Evolutionary conservation across 176 grass and related monocot genomes (phyloP).

Genomic region (Musa acuminata): DNA sequence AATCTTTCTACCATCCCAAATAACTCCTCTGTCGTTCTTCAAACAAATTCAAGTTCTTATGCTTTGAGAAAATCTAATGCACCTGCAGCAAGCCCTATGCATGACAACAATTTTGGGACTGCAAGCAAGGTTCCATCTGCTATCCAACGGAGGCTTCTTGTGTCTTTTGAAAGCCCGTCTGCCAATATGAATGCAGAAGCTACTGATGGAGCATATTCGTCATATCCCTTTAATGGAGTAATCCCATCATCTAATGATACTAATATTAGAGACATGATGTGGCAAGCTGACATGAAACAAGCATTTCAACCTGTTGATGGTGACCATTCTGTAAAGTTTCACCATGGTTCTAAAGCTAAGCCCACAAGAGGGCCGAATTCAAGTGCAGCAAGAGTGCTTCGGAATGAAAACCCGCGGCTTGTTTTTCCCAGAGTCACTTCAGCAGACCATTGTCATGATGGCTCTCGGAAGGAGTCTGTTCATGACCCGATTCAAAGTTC

Average conservation of each 20-base stretch:
- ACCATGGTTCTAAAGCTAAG: constrained; percentile 26
- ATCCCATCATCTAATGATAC: constrained; percentile 28
- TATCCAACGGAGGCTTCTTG: constrained; percentile 31
- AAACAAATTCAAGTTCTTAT: constrained; percentile 27
- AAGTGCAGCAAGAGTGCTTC: constrained; percentile 31
- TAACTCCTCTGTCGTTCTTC: constrained; percentile 25
- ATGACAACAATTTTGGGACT: constrained; percentile 27
- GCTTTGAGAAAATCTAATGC: constrained; percentile 25
- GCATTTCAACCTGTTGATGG: constrained; percentile 26
- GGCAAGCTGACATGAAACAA: constrained; percentile 28
- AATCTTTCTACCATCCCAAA: constrained; percentile 19
- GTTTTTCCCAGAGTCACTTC: not conserved
- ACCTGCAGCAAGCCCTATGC: constrained; percentile 15
- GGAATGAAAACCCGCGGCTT: constrained; percentile 7
- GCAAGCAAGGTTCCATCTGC: constrained; percentile 42
- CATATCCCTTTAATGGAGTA: constrained; percentile 27
- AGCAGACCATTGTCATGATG: not conserved
- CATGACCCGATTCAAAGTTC: constrained; percentile 4
- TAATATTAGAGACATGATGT: constrained; percentile 29
- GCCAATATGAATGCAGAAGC: constrained; percentile 27
- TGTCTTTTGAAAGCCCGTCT: constrained; percentile 20
- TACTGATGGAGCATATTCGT: constrained; percentile 25
- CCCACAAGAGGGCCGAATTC: constrained; percentile 13
- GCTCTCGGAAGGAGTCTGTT: not conserved
- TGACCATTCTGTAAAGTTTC: constrained; percentile 31